phyloP scores from a whole-genome alignment of 2,329 filamentous ascomycete genomes.

The Phialocephala subalpina region DNA sequence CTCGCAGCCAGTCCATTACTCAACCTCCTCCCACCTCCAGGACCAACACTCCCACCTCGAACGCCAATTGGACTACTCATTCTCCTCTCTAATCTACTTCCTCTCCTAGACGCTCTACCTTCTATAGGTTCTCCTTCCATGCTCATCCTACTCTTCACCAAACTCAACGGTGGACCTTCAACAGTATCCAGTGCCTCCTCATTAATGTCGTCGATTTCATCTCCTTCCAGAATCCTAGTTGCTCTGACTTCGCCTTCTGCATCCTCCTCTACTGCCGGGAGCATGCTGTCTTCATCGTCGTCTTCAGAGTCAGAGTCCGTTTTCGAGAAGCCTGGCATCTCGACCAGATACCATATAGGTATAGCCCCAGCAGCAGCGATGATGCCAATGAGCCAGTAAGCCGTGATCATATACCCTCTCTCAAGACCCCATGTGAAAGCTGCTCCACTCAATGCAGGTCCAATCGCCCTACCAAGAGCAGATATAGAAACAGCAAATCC shows the following conservation, averaged over 20 bases:
- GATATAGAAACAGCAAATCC: constrained; percentile 87
- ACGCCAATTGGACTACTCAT: constrained; percentile 43
- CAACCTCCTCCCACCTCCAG: constrained; percentile 41
- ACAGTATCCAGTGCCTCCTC: constrained; percentile 38
- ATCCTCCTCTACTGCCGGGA: constrained; percentile 30
- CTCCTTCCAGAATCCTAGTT: constrained; percentile 31
- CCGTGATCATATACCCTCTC: constrained; percentile 76
- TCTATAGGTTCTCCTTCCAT: constrained; percentile 12
- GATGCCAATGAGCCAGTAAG: constrained; percentile 80
- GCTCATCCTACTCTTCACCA: constrained; percentile 12
- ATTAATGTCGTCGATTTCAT: constrained; percentile 29
- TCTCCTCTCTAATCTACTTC: constrained; percentile 29
- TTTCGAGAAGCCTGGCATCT: constrained; percentile 73
- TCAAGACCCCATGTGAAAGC: constrained; percentile 81
- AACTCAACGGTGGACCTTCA: constrained; percentile 17
- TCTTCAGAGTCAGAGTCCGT: constrained; percentile 47
- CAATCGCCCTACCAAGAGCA: constrained; percentile 80
- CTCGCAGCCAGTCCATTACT: constrained; percentile 44
- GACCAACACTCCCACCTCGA: constrained; percentile 40
- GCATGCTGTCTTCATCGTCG: constrained; percentile 29
- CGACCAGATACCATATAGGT: constrained; percentile 76
- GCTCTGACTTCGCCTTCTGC: constrained; percentile 15
- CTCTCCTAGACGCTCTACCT: constrained; percentile 6
- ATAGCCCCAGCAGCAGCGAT: constrained; percentile 72
- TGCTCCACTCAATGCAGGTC: constrained; percentile 77